These are phyloP conservation scores for Xylariaceae sp. DNA, from an alignment of 2,329 filamentous ascomycete species.

Conservation along the genomic window DNA sequence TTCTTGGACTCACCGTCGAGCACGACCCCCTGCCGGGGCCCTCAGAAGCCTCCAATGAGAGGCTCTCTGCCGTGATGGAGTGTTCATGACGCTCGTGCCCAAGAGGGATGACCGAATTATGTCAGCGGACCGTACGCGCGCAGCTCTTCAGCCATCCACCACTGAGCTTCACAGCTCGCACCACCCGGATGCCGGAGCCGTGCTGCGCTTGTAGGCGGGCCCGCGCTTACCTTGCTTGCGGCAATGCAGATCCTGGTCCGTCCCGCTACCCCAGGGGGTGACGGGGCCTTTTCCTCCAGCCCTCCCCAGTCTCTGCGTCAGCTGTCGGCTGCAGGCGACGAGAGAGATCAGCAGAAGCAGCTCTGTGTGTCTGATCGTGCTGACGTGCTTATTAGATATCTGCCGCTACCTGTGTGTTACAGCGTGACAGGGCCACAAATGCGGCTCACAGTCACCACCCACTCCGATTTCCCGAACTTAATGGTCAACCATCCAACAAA, in stretches of 20 bases:
- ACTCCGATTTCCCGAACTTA: constrained; percentile 9
- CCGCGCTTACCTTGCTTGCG: not conserved
- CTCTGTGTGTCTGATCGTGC: not conserved
- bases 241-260: not conserved
- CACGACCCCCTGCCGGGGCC: too few relatives aligned
- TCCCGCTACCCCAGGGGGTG: not conserved
- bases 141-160: not conserved
- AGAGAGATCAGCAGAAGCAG: not conserved
- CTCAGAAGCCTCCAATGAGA: constrained; percentile 9
- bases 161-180: not conserved
- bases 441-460: constrained; percentile 13
- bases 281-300: not conserved
- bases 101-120: constrained; percentile 4
- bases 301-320: not conserved
- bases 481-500: constrained; percentile 6
- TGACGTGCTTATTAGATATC: not conserved
- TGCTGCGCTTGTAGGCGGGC: too few relatives aligned
- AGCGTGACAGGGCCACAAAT: constrained; percentile 7
- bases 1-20: constrained; percentile 10
- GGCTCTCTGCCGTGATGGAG: constrained; percentile 1
- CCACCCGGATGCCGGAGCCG: too few relatives aligned
- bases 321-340: not conserved
- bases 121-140: constrained; percentile 2
- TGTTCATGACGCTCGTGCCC: constrained; percentile 3
- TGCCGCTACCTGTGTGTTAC: too few relatives aligned